Conservation (phyloP, 768 basidiomycete species). For the Naganishia friedmannii region DNA sequence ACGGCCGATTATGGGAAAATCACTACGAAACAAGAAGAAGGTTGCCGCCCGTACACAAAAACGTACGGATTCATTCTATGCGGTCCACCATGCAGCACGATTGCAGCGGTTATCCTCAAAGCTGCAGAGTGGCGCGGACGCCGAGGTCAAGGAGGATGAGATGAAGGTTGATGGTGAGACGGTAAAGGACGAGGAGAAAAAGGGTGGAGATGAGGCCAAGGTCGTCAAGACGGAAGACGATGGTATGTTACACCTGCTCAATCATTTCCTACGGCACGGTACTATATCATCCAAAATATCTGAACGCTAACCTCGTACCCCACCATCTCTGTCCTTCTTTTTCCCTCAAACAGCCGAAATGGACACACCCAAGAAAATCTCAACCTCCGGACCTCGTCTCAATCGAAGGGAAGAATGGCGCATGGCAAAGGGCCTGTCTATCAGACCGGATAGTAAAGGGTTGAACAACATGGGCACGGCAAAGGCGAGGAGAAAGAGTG, state of each 20-base stretch:
- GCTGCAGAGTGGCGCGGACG: slow-evolving; percentile 13
- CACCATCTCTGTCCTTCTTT: not conserved
- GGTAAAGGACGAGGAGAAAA: slow-evolving; percentile 1
- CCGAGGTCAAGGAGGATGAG: slow-evolving; percentile 20
- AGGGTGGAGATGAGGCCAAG: not conserved
- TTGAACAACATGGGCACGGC: slow-evolving; percentile 38
- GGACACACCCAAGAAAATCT: slow-evolving; percentile 56
- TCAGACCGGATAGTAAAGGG: slow-evolving; percentile 39
- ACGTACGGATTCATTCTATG: slow-evolving; percentile 45
- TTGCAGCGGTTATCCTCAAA: slow-evolving; percentile 40
- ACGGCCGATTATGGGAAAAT: slow-evolving; percentile 47
- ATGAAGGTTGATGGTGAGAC: slow-evolving; percentile 17
- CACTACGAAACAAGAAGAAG: slow-evolving; percentile 48
- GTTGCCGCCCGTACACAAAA: slow-evolving; percentile 42
- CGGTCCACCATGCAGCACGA: slow-evolving; percentile 42
- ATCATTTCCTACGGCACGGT: too few relatives aligned
- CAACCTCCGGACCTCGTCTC: slow-evolving; percentile 75
- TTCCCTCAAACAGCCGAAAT: slow-evolving; percentile 30
- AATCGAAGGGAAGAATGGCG: slow-evolving; percentile 81
- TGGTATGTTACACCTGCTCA: not conserved
- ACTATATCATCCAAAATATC: too few relatives aligned
- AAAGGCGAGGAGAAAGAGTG: slow-evolving; percentile 37
- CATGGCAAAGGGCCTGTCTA: slow-evolving; percentile 64
- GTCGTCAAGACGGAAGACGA: slow-evolving; percentile 3
- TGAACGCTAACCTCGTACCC: not conserved